A percentile compares a stretch with the other conserved stretches of the same genome.
Conservation (phyloP, 2,329 filamentous ascomycete genomes). For the Colletotrichum endophyticum region DNA sequence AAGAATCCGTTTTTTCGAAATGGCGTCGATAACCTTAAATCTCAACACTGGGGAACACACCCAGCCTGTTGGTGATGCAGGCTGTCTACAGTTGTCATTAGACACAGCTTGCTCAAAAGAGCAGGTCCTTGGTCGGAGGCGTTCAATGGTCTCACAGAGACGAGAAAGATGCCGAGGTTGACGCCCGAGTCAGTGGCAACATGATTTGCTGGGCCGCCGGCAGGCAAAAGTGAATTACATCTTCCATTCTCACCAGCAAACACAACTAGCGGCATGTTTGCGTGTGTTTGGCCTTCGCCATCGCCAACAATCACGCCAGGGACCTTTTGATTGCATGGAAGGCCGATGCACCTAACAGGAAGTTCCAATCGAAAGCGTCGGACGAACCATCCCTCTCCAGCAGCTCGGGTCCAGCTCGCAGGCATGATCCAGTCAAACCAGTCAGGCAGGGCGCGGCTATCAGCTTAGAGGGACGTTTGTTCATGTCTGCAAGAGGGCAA, state of each 20-base stretch:
- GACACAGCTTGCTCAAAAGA: neutral
- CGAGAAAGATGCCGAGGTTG: neutral
- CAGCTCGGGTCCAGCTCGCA: neutral
- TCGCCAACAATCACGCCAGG: neutral
- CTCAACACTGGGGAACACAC: neutral
- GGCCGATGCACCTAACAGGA: neutral
- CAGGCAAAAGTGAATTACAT: neutral
- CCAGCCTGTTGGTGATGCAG: neutral
- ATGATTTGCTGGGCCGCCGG: neutral
- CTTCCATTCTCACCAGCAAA: neutral
- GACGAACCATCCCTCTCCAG: neutral
- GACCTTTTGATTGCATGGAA: constrained; percentile 5
- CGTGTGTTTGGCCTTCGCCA: neutral
- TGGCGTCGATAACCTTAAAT: constrained; percentile 11
- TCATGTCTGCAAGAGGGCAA: neutral
- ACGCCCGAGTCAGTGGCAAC: neutral
- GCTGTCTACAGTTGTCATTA: neutral
- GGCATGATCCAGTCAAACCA: neutral
- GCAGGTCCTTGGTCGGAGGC: neutral
- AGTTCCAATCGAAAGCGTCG: neutral
- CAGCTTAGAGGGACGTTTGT: neutral
- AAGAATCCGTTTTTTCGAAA: neutral
- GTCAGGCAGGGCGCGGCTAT: neutral
- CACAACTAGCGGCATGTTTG: neutral
- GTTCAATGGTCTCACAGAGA: neutral